A percentile compares a stretch with the other conserved stretches of the same genome.
These are phyloP conservation scores for Vachellia collinsii DNA, from an alignment of 306 rosid genomes.

Conservation along the genomic window DNA sequence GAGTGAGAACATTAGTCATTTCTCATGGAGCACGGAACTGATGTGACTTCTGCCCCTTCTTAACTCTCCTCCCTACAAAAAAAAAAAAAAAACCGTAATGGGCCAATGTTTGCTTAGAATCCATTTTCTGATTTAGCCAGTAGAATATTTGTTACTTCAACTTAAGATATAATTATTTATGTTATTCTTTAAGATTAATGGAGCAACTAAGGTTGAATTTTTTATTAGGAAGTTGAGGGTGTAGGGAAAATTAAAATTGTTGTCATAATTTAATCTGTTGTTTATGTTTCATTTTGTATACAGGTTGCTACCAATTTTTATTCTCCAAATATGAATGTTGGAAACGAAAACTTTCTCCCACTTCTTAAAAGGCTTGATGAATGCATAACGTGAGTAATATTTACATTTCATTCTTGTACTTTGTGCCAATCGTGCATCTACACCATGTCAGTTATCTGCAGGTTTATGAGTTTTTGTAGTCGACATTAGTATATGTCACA, in stretches of 20 bases:
- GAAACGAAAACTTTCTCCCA: conserved; percentile 83
- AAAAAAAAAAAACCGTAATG: neutral
- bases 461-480: conserved; percentile 27
- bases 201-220: neutral
- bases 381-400: conserved; percentile 86
- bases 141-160: conserved; percentile 6
- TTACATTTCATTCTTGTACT: conserved; percentile 29
- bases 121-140: conserved; percentile 19
- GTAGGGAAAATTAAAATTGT: conserved; percentile 16
- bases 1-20: conserved; percentile 27
- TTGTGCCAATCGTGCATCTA: conserved; percentile 20
- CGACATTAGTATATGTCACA: conserved; percentile 1
- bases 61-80: neutral
- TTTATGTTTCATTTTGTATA: conserved; percentile 37
- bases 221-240: conserved; percentile 25
- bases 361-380: conserved; percentile 95
- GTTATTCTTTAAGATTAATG: neutral
- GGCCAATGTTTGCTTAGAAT: neutral
- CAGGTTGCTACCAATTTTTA: conserved; percentile 93
- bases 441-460: conserved; percentile 8
- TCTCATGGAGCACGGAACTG: conserved; percentile 28
- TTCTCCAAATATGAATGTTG: conserved; percentile 90
- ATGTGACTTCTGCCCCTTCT: neutral
- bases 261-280: conserved; percentile 13
- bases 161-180: conserved; percentile 22